Base-by-base conservation (phyloP, 768 basidiomycete genomes). In the Podaxis sp. region DNA sequence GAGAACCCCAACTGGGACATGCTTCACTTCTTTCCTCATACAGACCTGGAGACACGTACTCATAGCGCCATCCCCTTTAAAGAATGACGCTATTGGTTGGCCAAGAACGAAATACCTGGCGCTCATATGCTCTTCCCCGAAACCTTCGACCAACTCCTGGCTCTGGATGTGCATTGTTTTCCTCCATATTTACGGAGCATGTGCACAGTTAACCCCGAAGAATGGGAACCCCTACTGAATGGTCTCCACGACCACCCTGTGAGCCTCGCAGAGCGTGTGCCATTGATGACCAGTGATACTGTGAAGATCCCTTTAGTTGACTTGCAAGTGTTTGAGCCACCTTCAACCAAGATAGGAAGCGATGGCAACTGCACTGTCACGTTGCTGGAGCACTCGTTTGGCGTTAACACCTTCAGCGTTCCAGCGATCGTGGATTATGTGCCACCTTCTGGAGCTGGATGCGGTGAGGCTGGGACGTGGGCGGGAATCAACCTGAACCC, bases 381-480 rank as follows among this genome's bases (percentile, higher is more conserved):
- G 16, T 62, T 74, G 7, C 57, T 72, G 23, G 62, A 64, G 16
- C 72, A 74, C 65, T 62, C 71, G 7, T 74, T 74, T 57, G 73
- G 73, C 35, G 65, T 66, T 47, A 67, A 69, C 10, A 73, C 70
- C 7, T 73, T 57, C 57, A 68, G 68, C 57, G 57, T 64, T 1
- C 71, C 72, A 21, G 67, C 70, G 28, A 55, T 73, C 27, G 67
- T 71, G 2, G 51, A 59, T 4, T 73, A 72, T 63, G 77, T 77
- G 38, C 86, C 86, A 16, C 84, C 84, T 44, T 18, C 42, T 21
- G 42, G 16, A 18, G 18, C 14, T 44, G 6, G 6, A 16, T 86
- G 77, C 87, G 32, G 28, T 32, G 28, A 32, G 28, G 28, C 28
- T 32, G 28, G 28, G 28, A 9, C 32, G 9, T 32, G 32, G 32